These are phyloP conservation scores for Leptographium lundbergii DNA, from an alignment of 2,329 filamentous ascomycete genomes.

Conservation along the genomic window DNA sequence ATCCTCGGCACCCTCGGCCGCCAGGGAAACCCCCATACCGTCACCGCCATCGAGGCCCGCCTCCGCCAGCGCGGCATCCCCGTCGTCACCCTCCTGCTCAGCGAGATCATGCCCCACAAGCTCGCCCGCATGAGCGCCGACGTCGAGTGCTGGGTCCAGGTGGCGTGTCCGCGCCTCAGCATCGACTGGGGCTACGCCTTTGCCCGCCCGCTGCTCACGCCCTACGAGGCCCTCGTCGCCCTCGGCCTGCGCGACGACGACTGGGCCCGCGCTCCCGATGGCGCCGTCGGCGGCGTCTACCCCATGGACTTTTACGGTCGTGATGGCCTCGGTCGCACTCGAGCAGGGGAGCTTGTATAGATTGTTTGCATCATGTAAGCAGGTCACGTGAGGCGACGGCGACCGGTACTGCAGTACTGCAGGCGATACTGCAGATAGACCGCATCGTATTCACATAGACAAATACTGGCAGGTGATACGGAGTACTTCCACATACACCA, in stretches of 20 bases:
- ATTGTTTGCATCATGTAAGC: too few relatives aligned
- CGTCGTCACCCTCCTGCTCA: constrained; percentile 74
- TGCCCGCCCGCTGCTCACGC: constrained; percentile 72
- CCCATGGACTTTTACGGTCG: constrained; percentile 98
- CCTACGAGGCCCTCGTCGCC: constrained; percentile 90
- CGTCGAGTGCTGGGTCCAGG: constrained; percentile 96
- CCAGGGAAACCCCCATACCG: constrained; percentile 90
- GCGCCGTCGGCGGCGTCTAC: constrained; percentile 63
- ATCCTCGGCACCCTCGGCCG: constrained; percentile 87
- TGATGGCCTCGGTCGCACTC: constrained; percentile 78
- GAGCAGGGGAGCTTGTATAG: constrained; percentile 18
- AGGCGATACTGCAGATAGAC: too few relatives aligned
- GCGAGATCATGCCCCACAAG: constrained; percentile 94
- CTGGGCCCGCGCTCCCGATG: constrained; percentile 32
- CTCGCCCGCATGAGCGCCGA: constrained; percentile 75
- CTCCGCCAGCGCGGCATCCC: constrained; percentile 61
- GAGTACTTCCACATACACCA: too few relatives aligned
- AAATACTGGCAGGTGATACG: too few relatives aligned
- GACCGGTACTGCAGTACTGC: too few relatives aligned
- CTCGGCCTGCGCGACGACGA: constrained; percentile 59
- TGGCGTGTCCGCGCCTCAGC: constrained; percentile 89
- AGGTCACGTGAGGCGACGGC: too few relatives aligned
- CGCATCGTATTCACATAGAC: too few relatives aligned
- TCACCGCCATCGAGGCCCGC: constrained; percentile 71
- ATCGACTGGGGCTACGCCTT: constrained; percentile 99